A percentile compares a stretch with the other conserved stretches of the same genome.
phyloP scores from a whole-genome alignment of 768 basidiomycete genomes.

The Trametes sanguinea region DNA sequence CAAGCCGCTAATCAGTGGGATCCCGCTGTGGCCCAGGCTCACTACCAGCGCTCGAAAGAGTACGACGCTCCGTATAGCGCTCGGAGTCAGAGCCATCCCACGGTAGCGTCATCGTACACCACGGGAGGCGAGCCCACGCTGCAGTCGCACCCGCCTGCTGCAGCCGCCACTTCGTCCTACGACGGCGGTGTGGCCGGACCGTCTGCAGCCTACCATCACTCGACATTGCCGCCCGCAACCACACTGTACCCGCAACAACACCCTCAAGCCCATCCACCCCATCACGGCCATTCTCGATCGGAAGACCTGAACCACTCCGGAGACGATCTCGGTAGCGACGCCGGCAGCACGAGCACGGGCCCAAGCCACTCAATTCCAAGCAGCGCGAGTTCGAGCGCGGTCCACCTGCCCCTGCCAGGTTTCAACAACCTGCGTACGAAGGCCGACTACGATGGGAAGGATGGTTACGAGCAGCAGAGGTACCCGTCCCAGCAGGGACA shows the following conservation, averaged over 20 bases:
- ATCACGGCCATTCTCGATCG: slow-evolving; percentile 18
- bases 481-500: slow-evolving; percentile 23
- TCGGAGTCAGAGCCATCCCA: slow-evolving; percentile 15
- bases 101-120: slow-evolving; percentile 5
- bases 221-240: slow-evolving; percentile 3
- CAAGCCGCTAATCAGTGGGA: slow-evolving; percentile 20
- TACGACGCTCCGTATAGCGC: slow-evolving; percentile 16
- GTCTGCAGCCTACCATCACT: slow-evolving; percentile 7
- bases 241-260: slow-evolving; percentile 9
- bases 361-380: slow-evolving; percentile 41
- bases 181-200: slow-evolving; percentile 5
- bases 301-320: slow-evolving; percentile 25
- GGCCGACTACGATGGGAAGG: slow-evolving; percentile 21
- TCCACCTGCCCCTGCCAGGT: slow-evolving; percentile 48
- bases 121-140: slow-evolving; percentile 23
- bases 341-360: slow-evolving; percentile 40
- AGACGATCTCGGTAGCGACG: slow-evolving; percentile 42
- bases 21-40: slow-evolving; percentile 10
- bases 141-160: slow-evolving; percentile 25
- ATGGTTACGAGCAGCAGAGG: slow-evolving; percentile 14
- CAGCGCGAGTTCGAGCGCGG: slow-evolving; percentile 51
- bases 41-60: slow-evolving; percentile 20
- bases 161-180: slow-evolving; percentile 10
- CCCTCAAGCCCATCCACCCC: background rate
- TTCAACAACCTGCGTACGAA: slow-evolving; percentile 28